Conservation (phyloP, 2,329 filamentous ascomycete genomes). For the Berkeleyomyces basicola region DNA sequence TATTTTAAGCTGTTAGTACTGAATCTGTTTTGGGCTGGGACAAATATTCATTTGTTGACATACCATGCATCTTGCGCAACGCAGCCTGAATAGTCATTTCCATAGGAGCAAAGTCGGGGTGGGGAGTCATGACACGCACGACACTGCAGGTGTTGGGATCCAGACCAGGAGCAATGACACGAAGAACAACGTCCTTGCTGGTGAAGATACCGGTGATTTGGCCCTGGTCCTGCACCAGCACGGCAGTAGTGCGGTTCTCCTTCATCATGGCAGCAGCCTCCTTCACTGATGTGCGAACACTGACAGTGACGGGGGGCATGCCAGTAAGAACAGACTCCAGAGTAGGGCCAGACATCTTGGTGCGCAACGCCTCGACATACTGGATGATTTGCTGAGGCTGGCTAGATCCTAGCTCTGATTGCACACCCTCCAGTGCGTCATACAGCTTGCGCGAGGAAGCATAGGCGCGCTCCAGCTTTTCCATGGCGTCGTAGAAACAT, state of each 20-base stretch:
- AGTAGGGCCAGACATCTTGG: slow-evolving; percentile 96
- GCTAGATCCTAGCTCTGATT: slow-evolving; percentile 87
- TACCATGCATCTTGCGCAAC: slow-evolving; percentile 96
- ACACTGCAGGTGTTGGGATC: slow-evolving; percentile 93
- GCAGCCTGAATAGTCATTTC: slow-evolving; percentile 99
- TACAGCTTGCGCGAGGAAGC: slow-evolving; percentile 96
- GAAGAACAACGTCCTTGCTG: slow-evolving; percentile 95
- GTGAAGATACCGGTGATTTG: slow-evolving; percentile 98
- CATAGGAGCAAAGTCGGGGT: slow-evolving; percentile 94
- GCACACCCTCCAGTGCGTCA: slow-evolving; percentile 91
- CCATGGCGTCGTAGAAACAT: slow-evolving; percentile 99
- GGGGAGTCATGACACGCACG: slow-evolving; percentile 96
- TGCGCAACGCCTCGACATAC: slow-evolving; percentile 87
- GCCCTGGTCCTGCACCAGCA: slow-evolving; percentile 90
- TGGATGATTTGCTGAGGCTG: slow-evolving; percentile 98
- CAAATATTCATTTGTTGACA: slow-evolving; percentile 22
- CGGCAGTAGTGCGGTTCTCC: slow-evolving; percentile 93
- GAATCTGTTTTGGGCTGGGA: neutral
- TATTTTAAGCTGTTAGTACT: slow-evolving; percentile 23
- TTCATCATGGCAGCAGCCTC: slow-evolving; percentile 95
- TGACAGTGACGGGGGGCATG: slow-evolving; percentile 82
- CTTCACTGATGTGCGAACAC: slow-evolving; percentile 87
- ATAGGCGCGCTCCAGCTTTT: slow-evolving; percentile 95
- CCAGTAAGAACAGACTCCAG: slow-evolving; percentile 88
- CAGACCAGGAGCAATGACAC: slow-evolving; percentile 90